Evolutionary conservation across 495 filamentous ascomycete species (phyloP).

Genomic region (Pyrenula massariospora): DNA sequence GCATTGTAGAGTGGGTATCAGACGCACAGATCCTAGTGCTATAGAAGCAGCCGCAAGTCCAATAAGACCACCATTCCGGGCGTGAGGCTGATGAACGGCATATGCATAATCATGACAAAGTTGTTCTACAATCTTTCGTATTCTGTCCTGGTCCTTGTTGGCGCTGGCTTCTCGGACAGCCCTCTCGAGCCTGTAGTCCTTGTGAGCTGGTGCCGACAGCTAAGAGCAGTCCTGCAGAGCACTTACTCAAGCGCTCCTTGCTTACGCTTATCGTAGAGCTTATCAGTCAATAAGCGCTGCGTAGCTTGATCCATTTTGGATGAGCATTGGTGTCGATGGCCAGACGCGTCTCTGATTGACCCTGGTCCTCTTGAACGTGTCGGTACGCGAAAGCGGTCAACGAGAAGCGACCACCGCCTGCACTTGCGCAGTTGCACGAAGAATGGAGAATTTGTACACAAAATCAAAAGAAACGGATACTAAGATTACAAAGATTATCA

Average conservation of each 20-base stretch:
- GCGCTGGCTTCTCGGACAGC: conserved; percentile 77
- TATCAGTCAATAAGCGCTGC: conserved; percentile 88
- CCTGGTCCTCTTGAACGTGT: background rate
- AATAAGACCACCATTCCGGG: conserved; percentile 91
- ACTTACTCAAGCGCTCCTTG: conserved; percentile 91
- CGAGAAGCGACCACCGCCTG: too few relatives aligned
- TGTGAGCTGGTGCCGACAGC: conserved; percentile 3
- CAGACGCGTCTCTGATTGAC: background rate
- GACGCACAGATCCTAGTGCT: conserved; percentile 77
- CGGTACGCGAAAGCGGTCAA: too few relatives aligned
- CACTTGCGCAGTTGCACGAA: too few relatives aligned
- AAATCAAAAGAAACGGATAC: too few relatives aligned
- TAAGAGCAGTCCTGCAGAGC: background rate
- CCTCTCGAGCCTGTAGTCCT: conserved; percentile 62
- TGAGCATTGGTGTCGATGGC: background rate
- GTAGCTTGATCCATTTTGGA: conserved; percentile 72
- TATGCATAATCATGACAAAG: conserved; percentile 97
- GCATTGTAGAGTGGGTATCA: background rate
- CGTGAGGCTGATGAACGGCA: conserved; percentile 93
- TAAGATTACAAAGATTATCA: too few relatives aligned
- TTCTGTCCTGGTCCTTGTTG: conserved; percentile 61
- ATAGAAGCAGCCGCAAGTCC: conserved; percentile 94
- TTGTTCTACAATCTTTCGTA: conserved; percentile 82
- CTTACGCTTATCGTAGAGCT: conserved; percentile 96
- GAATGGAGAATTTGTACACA: too few relatives aligned